A percentile compares a stretch with the other conserved stretches of the same genome.
phyloP scores from a whole-genome alignment of 2,329 filamentous ascomycete species.

The Curvularia sp. region DNA sequence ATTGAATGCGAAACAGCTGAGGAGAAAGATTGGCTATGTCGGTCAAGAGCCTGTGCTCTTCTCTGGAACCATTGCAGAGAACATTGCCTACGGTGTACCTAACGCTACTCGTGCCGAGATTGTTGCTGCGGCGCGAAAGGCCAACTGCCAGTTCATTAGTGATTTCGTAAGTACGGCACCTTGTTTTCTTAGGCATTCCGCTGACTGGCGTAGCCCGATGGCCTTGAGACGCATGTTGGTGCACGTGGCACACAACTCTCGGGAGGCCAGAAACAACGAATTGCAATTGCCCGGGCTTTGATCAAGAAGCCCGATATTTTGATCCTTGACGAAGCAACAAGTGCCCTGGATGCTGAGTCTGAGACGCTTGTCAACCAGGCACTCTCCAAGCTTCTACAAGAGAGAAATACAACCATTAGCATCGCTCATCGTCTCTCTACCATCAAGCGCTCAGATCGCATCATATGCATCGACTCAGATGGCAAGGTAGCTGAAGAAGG shows the following conservation, averaged over 20 bases:
- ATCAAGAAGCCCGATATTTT: slow-evolving; percentile 97
- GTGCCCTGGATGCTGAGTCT: slow-evolving; percentile 92
- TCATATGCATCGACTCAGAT: slow-evolving; percentile 87
- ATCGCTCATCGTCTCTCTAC: slow-evolving; percentile 96
- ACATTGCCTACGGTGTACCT: slow-evolving; percentile 90
- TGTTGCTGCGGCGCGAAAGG: slow-evolving; percentile 82
- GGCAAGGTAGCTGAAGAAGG: slow-evolving; percentile 92
- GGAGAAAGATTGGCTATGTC: slow-evolving; percentile 92
- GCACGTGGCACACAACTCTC: slow-evolving; percentile 91
- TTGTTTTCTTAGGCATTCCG: background rate
- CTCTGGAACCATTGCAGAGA: slow-evolving; percentile 83
- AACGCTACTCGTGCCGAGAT: slow-evolving; percentile 80
- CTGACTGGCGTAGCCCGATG: slow-evolving; percentile 70
- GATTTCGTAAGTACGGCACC: slow-evolving; percentile 72
- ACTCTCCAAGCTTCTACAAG: slow-evolving; percentile 77
- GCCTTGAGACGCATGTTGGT: slow-evolving; percentile 91
- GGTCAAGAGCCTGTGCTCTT: slow-evolving; percentile 95
- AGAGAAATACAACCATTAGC: slow-evolving; percentile 94
- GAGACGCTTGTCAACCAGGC: slow-evolving; percentile 96
- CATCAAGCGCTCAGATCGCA: slow-evolving; percentile 93
- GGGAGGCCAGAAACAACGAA: slow-evolving; percentile 96
- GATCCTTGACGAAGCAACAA: slow-evolving; percentile 94
- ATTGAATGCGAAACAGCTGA: slow-evolving; percentile 93
- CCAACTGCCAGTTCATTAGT: slow-evolving; percentile 95
- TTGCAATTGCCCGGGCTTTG: slow-evolving; percentile 92